Base-by-base conservation (phyloP, 768 basidiomycete species). In the Lyophyllum shimeji region DNA sequence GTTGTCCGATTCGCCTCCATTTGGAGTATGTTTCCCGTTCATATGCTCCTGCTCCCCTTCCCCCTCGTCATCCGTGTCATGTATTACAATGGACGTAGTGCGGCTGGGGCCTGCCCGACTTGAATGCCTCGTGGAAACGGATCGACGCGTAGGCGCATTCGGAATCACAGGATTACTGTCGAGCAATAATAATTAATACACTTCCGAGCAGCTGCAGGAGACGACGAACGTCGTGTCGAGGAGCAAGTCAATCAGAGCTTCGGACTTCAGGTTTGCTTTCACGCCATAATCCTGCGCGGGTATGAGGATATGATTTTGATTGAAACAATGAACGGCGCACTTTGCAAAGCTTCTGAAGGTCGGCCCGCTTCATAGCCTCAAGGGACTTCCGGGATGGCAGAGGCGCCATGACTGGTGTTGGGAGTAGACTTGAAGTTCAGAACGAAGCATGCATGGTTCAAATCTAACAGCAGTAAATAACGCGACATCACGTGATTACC, bases 211-310 rank as follows among this genome's bases (percentile, higher is more conserved):
- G 27, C 53, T 23, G 21, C 52, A 55, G 31, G 48, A 59, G 18
- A 48, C 47, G 9, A 67, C 74, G 50, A 60, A 82, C 80, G 76
- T 76, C 50, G 77, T 80, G 62, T 86, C 82, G 13, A 89, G 73
- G 24, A 93, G 73, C 17, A 89, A 76, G 65, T 90, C 86, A 64
- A 93, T 90, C 59, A 93, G 74, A 46, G 83, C 85, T 64, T 90
- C 88, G 21, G 87, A 82, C 75, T 89, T 92, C 65, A 91, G 80
- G 70, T 92, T 92, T 44, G 90, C 90, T 71, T 82, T 89, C 58
- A 93, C 82, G 55, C 89, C 89, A 65, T 86, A 84, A 62, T 90
- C 87, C 89, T 93, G 52, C 24, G 51, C 46, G 57, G 47, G 63
- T 46, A 61, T 65, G 52, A 63, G 57, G 53, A 52, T 31, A 53